Conservation (phyloP, 108 stramenopile species). For the Schizochytrium sp. region DNA sequence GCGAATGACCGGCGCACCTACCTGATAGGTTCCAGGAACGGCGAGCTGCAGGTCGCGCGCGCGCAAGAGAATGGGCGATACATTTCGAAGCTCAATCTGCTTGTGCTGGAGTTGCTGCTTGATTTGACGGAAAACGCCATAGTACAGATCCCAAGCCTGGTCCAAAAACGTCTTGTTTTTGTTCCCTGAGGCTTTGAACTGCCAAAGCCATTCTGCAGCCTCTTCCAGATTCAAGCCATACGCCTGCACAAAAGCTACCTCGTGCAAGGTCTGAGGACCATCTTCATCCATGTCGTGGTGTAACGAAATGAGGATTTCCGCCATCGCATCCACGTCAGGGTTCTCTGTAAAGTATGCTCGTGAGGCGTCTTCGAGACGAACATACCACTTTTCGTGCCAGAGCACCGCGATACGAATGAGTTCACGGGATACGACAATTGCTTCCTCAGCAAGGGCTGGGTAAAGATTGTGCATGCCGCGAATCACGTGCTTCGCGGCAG, state of each 20-base stretch:
- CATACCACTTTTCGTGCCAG: constrained; percentile 97
- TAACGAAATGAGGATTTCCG: constrained; percentile 68
- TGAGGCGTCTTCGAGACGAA: constrained; percentile 87
- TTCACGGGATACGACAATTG: constrained; percentile 82
- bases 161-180: constrained; percentile 26
- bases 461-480: constrained; percentile 67
- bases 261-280: constrained; percentile 61
- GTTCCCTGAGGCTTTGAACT: constrained; percentile 42
- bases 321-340: constrained; percentile 76
- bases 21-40: constrained; percentile 88
- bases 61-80: constrained; percentile 70
- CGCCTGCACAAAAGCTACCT: constrained; percentile 69
- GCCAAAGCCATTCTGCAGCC: constrained; percentile 62
- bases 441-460: constrained; percentile 74
- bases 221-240: constrained; percentile 69
- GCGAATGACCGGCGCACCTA: constrained; percentile 55
- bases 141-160: constrained; percentile 96
- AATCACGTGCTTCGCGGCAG: constrained; percentile 80
- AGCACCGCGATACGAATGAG: constrained; percentile 92
- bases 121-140: constrained; percentile 82
- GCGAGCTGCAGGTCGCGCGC: constrained; percentile 79
- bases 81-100: constrained; percentile 76
- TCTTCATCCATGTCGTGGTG: constrained; percentile 71
- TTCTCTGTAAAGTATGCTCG: constrained; percentile 82
- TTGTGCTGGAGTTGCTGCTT: constrained; percentile 88